Evolutionary conservation across 108 stramenopile species (phyloP).

Genomic region (Cyclotella atomus): DNA sequence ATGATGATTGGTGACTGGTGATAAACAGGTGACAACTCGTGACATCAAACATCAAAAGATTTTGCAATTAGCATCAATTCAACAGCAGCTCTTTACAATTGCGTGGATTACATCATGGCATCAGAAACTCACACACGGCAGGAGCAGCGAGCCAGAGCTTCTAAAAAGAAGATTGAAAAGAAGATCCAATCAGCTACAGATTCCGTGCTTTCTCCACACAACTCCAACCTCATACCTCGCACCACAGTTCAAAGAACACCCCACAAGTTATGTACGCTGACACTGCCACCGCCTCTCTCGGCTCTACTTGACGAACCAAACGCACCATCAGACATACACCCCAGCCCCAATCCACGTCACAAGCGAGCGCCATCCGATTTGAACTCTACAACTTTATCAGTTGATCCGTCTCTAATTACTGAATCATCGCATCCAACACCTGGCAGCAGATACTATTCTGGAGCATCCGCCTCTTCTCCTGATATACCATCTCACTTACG

Average conservation of each 20-base stretch:
- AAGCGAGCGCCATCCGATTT: background rate
- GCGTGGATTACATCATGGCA: background rate
- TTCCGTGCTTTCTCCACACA: background rate
- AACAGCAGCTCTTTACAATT: background rate
- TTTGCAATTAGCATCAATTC: background rate
- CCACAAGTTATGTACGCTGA: constrained; percentile 31
- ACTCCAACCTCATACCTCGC: constrained; percentile 1
- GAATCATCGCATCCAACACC: constrained; percentile 3
- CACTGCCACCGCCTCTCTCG: constrained; percentile 29
- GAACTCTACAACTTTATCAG: constrained; percentile 7
- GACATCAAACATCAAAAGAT: too few species aligned
- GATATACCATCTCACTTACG: constrained; percentile 27
- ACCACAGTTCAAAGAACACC: constrained; percentile 25
- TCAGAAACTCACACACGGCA: background rate
- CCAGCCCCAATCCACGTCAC: background rate
- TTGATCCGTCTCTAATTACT: constrained; percentile 7
- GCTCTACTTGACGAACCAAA: constrained; percentile 16
- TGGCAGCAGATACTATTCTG: constrained; percentile 5
- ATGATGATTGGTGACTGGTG: background rate
- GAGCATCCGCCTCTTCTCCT: constrained; percentile 23
- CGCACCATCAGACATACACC: background rate
- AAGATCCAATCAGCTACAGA: background rate
- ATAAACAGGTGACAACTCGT: too few species aligned
- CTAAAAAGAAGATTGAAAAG: background rate
- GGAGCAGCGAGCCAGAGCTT: background rate